A percentile compares a stretch with the other conserved stretches of the same genome.
phyloP scores from a whole-genome alignment of 179 eudicot species.

The Spinacia oleracea region DNA sequence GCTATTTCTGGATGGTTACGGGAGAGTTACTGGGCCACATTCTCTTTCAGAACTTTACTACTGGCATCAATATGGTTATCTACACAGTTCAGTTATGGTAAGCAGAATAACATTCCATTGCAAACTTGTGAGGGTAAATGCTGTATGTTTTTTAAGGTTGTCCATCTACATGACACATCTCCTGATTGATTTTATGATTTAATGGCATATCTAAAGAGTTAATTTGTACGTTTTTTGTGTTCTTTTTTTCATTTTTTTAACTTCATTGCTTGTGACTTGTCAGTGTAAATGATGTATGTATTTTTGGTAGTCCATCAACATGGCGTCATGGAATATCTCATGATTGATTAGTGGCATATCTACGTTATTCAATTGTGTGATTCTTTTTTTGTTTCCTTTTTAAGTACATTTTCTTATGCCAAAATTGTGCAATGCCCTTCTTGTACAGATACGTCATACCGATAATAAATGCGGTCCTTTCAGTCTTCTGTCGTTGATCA shows the following conservation, averaged over 20 bases:
- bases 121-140: background rate
- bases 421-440: conserved; percentile 6
- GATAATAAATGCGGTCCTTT: conserved; percentile 51
- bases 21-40: conserved; percentile 78
- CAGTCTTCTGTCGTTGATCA: conserved; percentile 49
- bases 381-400: background rate
- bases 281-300: too few relatives aligned
- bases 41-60: conserved; percentile 79
- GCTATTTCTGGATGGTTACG: conserved; percentile 65
- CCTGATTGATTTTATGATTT: background rate
- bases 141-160: background rate
- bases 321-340: too few relatives aligned
- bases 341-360: too few relatives aligned
- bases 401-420: conserved; percentile 12
- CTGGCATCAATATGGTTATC: conserved; percentile 81
- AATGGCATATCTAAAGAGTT: background rate
- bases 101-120: conserved; percentile 18
- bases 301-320: too few relatives aligned
- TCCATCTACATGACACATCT: background rate
- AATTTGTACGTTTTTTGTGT: background rate
- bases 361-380: too few relatives aligned
- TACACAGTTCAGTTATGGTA: conserved; percentile 67
- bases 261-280: background rate
- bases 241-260: background rate
- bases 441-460: conserved; percentile 63